A percentile compares a stretch with the other conserved stretches of the same genome.
Conservation (phyloP, 106 monocot genomes). For the Allium sativum region DNA sequence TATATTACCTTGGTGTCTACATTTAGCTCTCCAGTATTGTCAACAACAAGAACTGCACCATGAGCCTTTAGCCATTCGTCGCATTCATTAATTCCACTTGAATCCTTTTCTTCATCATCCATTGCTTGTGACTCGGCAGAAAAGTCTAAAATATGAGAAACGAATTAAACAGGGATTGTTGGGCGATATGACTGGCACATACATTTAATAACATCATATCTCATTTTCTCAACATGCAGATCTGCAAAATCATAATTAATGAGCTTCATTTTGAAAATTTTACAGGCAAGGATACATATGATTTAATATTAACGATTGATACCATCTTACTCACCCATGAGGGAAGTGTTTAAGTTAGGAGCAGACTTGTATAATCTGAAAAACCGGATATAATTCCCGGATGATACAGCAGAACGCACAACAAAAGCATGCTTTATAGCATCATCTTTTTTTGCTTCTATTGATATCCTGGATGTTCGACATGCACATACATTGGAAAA, state of each 20-base stretch:
- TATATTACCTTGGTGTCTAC: slow-evolving; percentile 67
- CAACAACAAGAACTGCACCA: slow-evolving; percentile 55
- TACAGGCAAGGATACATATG: no score
- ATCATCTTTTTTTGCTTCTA: slow-evolving; percentile 56
- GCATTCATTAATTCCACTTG: slow-evolving; percentile 54
- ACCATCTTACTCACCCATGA: slow-evolving; percentile 60
- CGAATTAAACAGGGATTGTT: slow-evolving; percentile 49
- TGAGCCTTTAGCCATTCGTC: slow-evolving; percentile 86
- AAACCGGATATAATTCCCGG: slow-evolving; percentile 81
- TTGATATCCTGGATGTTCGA: slow-evolving; percentile 49
- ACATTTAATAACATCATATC: slow-evolving; percentile 81
- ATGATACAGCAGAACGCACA: slow-evolving; percentile 73
- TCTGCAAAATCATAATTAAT: slow-evolving; percentile 25
- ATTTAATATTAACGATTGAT: no score
- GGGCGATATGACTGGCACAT: slow-evolving; percentile 90
- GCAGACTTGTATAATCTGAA: slow-evolving; percentile 85
- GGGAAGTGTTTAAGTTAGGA: slow-evolving; percentile 71
- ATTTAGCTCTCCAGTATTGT: slow-evolving; percentile 48
- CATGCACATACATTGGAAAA: background rate
- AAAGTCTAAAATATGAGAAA: slow-evolving; percentile 64
- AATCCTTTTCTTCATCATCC: slow-evolving; percentile 14
- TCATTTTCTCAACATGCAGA: slow-evolving; percentile 78
- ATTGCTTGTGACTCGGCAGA: slow-evolving; percentile 11
- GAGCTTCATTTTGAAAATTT: no score
- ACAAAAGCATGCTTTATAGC: slow-evolving; percentile 91